Evolutionary conservation across 345 rosid species (phyloP), one percentile per base, ranked within the genome.

Genomic region (Gossypium longicalyx): DNA sequence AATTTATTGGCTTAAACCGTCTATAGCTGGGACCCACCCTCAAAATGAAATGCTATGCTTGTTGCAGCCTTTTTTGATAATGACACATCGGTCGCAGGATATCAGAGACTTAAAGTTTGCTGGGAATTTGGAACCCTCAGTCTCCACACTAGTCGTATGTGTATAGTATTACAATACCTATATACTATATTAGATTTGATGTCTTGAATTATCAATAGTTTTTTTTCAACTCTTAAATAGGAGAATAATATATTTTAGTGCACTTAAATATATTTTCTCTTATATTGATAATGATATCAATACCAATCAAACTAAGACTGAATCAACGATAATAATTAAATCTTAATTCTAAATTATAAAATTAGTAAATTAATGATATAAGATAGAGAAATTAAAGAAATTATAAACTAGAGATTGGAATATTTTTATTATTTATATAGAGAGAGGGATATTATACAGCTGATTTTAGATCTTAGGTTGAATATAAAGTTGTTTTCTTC

Each of bases 81-180:
- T 72, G 83, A 82, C 85, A 61, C 78, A 73, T 82, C 80, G 59
- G 80, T 77, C 85, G 82, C 81, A 80, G 83, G 83, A 77, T 77
- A 63, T 72, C 78, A 67, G 59, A 59, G 59, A 43, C 9, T 34
- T 34, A 34, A 34, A 34, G 25, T 9, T 71, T 60, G 58, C 78
- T n/a, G 74, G 74, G 62, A 59, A 68, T 16, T 62, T 12, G 44
- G 41, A 34, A 61, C 44, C 6, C 5, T 20, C n/a, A 44, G 25
- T 53, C 59, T 27, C 80, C 74, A 59, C 71, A 9, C 2, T 16
- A 12, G 13, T 45, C 49, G 49, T 45, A 45, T 0, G 49, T 8
- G 49, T 11, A 45, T 10, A 45, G 49, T 34, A 5, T 5, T 34
- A 34, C 41, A 34, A 5, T 34, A 34, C 7, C 1, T 34, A 34